Evolutionary conservation across 164 flowering plant species (phyloP).

Genomic region (Kingdonia uniflora): DNA sequence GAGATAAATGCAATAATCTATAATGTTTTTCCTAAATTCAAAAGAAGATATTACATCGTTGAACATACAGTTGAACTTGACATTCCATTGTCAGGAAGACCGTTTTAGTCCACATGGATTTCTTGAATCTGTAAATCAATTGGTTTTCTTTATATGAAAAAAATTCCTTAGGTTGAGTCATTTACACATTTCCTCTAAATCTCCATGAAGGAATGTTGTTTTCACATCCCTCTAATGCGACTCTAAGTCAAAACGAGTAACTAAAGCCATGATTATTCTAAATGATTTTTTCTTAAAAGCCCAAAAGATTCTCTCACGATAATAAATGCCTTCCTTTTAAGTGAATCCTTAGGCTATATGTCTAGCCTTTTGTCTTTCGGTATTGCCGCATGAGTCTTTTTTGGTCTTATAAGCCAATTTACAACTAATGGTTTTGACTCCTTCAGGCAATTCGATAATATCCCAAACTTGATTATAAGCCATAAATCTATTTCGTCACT

Average conservation of each 20-base stretch:
- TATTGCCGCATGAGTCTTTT: background rate
- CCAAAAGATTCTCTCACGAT: background rate
- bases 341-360: conserved; percentile 1
- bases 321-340: background rate
- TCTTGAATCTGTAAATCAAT: background rate
- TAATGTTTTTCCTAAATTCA: background rate
- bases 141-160: background rate
- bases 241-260: conserved; percentile 3
- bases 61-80: background rate
- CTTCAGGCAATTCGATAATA: conserved; percentile 3
- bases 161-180: background rate
- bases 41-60: background rate
- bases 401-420: conserved; percentile 6
- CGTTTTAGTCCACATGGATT: background rate
- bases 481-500: background rate
- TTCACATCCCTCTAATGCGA: background rate
- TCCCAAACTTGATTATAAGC: background rate
- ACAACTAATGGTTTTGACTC: background rate
- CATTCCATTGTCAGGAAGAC: background rate
- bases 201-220: background rate
- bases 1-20: background rate
- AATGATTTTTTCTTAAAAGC: conserved; percentile 1
- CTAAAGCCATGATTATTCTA: conserved; percentile 2
- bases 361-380: background rate
- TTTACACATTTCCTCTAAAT: background rate